A percentile compares a stretch with the other conserved stretches of the same genome.
These are phyloP conservation scores for Knoxdaviesia capensis DNA, from an alignment of 2,329 filamentous ascomycete species.

Conservation along the genomic window DNA sequence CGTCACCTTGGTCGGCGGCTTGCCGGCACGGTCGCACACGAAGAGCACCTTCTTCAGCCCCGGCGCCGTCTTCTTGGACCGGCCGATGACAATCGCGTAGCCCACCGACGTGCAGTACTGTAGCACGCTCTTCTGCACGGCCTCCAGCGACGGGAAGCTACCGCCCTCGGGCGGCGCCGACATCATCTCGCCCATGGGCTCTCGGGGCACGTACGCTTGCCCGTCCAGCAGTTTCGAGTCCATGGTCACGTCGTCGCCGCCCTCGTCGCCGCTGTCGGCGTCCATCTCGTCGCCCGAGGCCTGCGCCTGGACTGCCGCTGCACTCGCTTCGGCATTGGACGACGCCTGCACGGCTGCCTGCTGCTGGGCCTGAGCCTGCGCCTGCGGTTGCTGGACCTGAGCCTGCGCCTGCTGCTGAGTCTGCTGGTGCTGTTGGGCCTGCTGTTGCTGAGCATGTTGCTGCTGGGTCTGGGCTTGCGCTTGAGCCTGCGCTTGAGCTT, in stretches of 20 bases:
- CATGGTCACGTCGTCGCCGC: constrained; percentile 20
- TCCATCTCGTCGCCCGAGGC: constrained; percentile 18
- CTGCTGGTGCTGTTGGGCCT: constrained; percentile 7
- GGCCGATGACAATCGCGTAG: constrained; percentile 47
- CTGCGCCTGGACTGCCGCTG: constrained; percentile 2
- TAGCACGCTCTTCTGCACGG: constrained; percentile 42
- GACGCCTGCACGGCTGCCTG: constrained; percentile 7
- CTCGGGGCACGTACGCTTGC: constrained; percentile 27
- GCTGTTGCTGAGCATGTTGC: constrained; percentile 14
- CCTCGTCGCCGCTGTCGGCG: constrained; percentile 26
- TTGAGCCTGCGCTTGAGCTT: constrained; percentile 12
- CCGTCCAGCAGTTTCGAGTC: constrained; percentile 28
- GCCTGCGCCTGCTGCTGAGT: constrained; percentile 9
- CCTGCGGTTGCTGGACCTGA: constrained; percentile 9
- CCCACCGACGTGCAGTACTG: constrained; percentile 47
- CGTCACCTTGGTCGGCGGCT: constrained; percentile 39
- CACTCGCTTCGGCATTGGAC: constrained; percentile 2
- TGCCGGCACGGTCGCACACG: constrained; percentile 45
- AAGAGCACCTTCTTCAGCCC: constrained; percentile 48
- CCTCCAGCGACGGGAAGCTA: constrained; percentile 42
- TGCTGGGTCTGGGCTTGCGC: constrained; percentile 10
- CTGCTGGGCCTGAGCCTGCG: constrained; percentile 14
- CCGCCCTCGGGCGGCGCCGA: constrained; percentile 43
- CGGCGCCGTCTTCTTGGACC: constrained; percentile 47
- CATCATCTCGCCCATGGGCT: constrained; percentile 39